Evolutionary conservation across 2,329 filamentous ascomycete species (phyloP).

Genomic region (Polychaeton citri): DNA sequence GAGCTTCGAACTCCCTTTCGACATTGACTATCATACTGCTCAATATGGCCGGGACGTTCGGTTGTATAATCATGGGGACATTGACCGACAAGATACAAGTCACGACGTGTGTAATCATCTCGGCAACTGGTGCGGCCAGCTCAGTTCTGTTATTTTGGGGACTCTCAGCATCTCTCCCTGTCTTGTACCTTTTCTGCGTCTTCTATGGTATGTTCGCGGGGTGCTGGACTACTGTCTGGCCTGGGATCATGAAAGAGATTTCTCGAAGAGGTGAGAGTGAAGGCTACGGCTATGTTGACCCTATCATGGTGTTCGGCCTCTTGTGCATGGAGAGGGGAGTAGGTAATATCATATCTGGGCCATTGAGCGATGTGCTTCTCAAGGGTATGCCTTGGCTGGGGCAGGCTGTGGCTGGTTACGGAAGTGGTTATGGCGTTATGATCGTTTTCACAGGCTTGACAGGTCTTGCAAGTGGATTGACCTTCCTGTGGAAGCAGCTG

Average conservation of each 20-base stretch:
- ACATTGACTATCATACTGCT: constrained; percentile 12
- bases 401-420: constrained; percentile 24
- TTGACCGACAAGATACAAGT: constrained; percentile 27
- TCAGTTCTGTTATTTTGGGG: constrained; percentile 34
- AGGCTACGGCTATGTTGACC: constrained; percentile 21
- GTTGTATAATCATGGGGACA: constrained; percentile 25
- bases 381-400: constrained; percentile 22
- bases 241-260: constrained; percentile 10
- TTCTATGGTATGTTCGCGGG: constrained; percentile 30
- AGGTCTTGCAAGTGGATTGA: background rate
- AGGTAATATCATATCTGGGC: constrained; percentile 38
- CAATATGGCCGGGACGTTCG: constrained; percentile 26
- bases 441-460: constrained; percentile 30
- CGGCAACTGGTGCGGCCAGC: constrained; percentile 22
- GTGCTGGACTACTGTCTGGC: constrained; percentile 24
- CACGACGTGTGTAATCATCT: constrained; percentile 24
- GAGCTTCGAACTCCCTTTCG: constrained; percentile 25
- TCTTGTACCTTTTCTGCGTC: constrained; percentile 30
- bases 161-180: constrained; percentile 26
- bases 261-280: constrained; percentile 1
- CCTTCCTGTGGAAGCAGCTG: background rate
- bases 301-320: constrained; percentile 35
- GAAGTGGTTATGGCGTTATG: constrained; percentile 28
- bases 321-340: constrained; percentile 38
- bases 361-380: constrained; percentile 35